Base-by-base conservation (phyloP, 1,284 basidiomycete species). In the Ceratobasidium theobromae region DNA sequence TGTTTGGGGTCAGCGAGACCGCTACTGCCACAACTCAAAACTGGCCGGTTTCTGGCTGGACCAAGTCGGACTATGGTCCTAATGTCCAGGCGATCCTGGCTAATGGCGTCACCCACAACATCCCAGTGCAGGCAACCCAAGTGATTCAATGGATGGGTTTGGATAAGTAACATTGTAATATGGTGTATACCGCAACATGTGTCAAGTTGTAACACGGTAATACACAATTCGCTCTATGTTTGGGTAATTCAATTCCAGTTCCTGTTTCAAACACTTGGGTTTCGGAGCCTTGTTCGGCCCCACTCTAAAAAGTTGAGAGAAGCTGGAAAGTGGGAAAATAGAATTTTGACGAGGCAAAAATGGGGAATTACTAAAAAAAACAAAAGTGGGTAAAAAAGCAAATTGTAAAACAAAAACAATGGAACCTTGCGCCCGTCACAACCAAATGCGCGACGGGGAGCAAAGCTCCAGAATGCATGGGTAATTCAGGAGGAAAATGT, bases 31-130 rank as follows among this genome's bases (percentile, higher is more conserved):
- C 77, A 67, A 71, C 74, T 35, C 75, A 73, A 58, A 78, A 79
- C 71, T 73, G 75, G 53, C 78, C 78, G 14, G 71, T 77, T 2
- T 71, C 76, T 21, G 78, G 78, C 14, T 82, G 80, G 75, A 78
- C 79, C 8, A 77, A 76, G 65, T 74, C 79, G 4, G 75, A 76
- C 14, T 83, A 77, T 71, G 82, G 81, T 4, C 76, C 80, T 16
- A 77, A 79, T 67, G 75, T 82, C 66, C 77, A 80, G 69, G 82
- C 76, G 1, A 80, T 80, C 68, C 71, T 74, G 49, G 81, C 79
- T 3, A 71, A 74, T 60, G 78, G 77, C 41, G 78, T 82, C 4
- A 78, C 77, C 25, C 81, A 82, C 73, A 80, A 77, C 25, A 76
- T 81, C 4, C 80, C 79, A 9, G 75, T 74, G 40, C 78, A 78